Percentiles rank a stretch among this genome's conserved stretches.
Evolutionary conservation across 306 rosid species (phyloP).

Genomic region (Hippophae gyantsensis): DNA sequence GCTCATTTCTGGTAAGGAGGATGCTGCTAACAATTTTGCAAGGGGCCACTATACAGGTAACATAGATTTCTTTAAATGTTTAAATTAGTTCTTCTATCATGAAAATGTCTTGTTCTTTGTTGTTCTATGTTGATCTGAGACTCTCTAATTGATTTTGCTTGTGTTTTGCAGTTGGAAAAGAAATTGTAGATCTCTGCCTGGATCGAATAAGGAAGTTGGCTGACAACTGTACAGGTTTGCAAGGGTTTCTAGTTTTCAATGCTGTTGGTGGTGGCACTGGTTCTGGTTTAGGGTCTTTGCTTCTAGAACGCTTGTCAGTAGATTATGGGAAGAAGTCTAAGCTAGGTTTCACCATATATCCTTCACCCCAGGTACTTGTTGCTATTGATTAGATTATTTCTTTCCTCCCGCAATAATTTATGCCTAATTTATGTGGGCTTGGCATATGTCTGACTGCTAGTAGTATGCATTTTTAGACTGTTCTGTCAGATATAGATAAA

Average conservation of each 20-base stretch:
- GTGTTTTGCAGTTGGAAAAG: slow-evolving; percentile 51
- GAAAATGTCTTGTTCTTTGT: not conserved
- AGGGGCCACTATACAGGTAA: slow-evolving; percentile 77
- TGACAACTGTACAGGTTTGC: slow-evolving; percentile 81
- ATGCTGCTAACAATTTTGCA: slow-evolving; percentile 88
- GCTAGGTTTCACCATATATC: slow-evolving; percentile 77
- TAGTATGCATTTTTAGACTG: no score
- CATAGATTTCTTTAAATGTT: no score
- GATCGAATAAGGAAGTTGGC: slow-evolving; percentile 77
- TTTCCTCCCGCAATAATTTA: no score
- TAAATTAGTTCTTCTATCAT: no score
- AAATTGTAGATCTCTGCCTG: slow-evolving; percentile 86
- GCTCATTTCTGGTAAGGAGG: slow-evolving; percentile 84
- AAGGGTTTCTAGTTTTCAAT: slow-evolving; percentile 81
- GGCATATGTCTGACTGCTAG: no score
- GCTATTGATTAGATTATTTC: not conserved
- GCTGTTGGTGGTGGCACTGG: slow-evolving; percentile 91
- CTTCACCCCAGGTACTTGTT: slow-evolving; percentile 81
- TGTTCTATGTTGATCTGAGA: not conserved
- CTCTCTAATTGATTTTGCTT: not conserved
- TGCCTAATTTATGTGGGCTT: no score
- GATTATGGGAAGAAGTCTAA: slow-evolving; percentile 76
- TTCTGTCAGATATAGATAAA: no score
- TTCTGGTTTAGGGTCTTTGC: slow-evolving; percentile 73
- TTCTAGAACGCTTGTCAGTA: slow-evolving; percentile 76